These are phyloP conservation scores for Asclepias syriaca DNA, from an alignment of 257 asterid genomes.

Conservation along the genomic window DNA sequence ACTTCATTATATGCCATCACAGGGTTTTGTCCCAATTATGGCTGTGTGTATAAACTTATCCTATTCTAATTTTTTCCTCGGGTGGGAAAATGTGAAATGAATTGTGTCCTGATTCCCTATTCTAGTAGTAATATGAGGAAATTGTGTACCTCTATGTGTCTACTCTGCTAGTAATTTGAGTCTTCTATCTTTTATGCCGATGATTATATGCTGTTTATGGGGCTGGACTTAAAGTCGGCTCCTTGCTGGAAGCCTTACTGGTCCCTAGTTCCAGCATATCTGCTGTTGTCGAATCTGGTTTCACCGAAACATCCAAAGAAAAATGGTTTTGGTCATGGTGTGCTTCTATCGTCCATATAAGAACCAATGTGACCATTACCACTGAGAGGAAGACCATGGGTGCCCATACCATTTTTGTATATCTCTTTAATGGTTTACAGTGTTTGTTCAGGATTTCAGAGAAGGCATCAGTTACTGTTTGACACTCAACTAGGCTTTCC, in stretches of 20 bases:
- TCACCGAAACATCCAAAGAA: slow-evolving; percentile 41
- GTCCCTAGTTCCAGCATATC: slow-evolving; percentile 34
- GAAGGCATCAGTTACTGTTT: slow-evolving; percentile 56
- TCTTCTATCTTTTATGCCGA: not conserved
- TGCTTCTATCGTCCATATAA: slow-evolving; percentile 38
- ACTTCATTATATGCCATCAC: slow-evolving; percentile 14
- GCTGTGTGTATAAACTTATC: slow-evolving; percentile 4
- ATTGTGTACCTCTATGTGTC: not conserved
- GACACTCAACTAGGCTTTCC: slow-evolving; percentile 66
- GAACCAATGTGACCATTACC: slow-evolving; percentile 45
- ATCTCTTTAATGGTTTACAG: slow-evolving; percentile 59
- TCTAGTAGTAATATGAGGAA: not conserved
- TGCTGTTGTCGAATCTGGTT: slow-evolving; percentile 29
- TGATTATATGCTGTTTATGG: not conserved
- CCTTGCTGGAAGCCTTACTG: slow-evolving; percentile 3
- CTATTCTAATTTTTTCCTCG: slow-evolving; percentile 8
- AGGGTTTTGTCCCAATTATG: slow-evolving; percentile 28
- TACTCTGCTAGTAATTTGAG: not conserved
- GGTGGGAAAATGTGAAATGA: not conserved
- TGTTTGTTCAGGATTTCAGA: slow-evolving; percentile 47
- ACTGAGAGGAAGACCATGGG: slow-evolving; percentile 47
- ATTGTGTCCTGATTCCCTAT: slow-evolving; percentile 4
- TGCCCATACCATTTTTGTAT: slow-evolving; percentile 46
- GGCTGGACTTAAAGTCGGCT: slow-evolving; percentile 11
- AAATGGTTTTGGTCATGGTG: slow-evolving; percentile 27